phyloP scores from a whole-genome alignment of 441 rosid genomes.

The Arabidopsis hybrid region DNA sequence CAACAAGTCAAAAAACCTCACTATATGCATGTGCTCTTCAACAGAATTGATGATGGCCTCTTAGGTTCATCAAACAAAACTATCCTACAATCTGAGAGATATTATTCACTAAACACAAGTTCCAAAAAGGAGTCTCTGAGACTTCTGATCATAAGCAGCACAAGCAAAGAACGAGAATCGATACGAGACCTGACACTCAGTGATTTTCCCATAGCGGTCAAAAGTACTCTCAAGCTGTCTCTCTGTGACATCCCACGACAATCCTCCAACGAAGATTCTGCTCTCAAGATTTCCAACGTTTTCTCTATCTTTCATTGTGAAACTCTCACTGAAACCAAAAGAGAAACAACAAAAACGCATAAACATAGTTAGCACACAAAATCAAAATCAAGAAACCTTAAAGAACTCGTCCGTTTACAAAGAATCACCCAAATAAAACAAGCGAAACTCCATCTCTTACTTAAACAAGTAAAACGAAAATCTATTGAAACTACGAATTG shows the following conservation, averaged over 20 bases:
- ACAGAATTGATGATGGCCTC: not conserved
- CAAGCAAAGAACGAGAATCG: conserved; percentile 16
- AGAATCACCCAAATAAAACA: not conserved
- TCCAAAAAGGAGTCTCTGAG: conserved; percentile 16
- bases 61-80: conserved; percentile 2
- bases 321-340: conserved; percentile 21
- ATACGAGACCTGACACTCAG: conserved; percentile 75
- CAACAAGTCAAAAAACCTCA: conserved; percentile 7
- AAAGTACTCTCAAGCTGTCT: conserved; percentile 83
- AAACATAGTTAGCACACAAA: conserved; percentile 1
- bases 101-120: conserved; percentile 23
- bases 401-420: not conserved
- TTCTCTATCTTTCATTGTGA: conserved; percentile 43
- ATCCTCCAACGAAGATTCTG: conserved; percentile 87
- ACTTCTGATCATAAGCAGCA: conserved; percentile 8
- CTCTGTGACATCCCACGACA: conserved; percentile 81
- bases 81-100: not conserved
- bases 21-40: conserved; percentile 1
- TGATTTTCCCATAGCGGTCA: conserved; percentile 80
- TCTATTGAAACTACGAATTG: not conserved
- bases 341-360: not conserved
- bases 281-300: conserved; percentile 71
- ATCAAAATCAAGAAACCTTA: not conserved
- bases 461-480: not conserved
- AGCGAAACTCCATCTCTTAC: conserved; percentile 15